Evolutionary conservation across 306 rosid species (phyloP).

Genomic region (Fagus sylvatica): DNA sequence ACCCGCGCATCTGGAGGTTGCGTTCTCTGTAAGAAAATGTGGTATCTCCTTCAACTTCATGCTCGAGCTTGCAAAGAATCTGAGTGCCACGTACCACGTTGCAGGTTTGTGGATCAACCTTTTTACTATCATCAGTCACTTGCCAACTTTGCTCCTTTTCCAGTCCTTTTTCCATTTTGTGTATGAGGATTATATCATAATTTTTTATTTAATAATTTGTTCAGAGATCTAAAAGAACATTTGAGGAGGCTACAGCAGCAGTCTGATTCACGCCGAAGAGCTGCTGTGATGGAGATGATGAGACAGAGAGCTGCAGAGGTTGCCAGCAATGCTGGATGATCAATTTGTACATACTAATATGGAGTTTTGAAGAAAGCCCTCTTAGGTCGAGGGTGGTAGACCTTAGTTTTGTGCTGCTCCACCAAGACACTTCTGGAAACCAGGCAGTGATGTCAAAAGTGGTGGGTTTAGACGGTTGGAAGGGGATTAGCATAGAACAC

Average conservation of each 20-base stretch:
- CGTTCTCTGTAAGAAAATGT: constrained; percentile 93
- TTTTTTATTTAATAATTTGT: not conserved
- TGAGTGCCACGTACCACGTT: constrained; percentile 92
- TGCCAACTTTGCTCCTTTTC: too few relatives aligned
- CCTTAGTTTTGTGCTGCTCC: constrained; percentile 34
- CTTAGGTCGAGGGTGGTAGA: constrained; percentile 8
- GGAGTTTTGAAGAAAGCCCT: constrained; percentile 31
- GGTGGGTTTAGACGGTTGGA: constrained; percentile 33
- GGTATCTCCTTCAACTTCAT: constrained; percentile 98
- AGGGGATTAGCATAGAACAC: constrained; percentile 37
- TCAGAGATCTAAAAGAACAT: constrained; percentile 95
- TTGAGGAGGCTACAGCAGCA: constrained; percentile 94
- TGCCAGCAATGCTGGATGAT: constrained; percentile 70
- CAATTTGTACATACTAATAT: constrained; percentile 39
- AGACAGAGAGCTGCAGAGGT: constrained; percentile 99
- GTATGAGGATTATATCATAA: not conserved
- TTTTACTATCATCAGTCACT: not conserved
- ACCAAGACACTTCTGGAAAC: constrained; percentile 32
- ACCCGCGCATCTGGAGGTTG: constrained; percentile 94
- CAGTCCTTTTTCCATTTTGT: not conserved
- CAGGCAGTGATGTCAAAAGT: constrained; percentile 29
- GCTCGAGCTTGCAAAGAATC: constrained; percentile 99
- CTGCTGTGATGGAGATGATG: constrained; percentile 99
- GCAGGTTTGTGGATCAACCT: constrained; percentile 64
- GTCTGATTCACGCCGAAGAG: constrained; percentile 93